These are phyloP conservation scores for Byssothecium circinans DNA, from an alignment of 2,329 filamentous ascomycete species.

Conservation along the genomic window DNA sequence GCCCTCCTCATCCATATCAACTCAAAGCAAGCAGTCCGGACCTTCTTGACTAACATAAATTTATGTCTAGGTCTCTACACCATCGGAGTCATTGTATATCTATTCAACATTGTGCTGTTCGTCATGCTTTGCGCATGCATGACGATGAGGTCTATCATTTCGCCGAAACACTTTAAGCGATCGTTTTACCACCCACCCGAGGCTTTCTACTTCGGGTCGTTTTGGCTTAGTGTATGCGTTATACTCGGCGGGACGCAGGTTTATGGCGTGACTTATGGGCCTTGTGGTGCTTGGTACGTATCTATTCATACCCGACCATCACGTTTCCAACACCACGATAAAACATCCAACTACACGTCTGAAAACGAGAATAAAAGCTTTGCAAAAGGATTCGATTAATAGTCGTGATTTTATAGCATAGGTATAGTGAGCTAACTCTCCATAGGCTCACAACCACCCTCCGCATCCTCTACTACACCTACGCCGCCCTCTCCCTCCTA, in stretches of 20 bases:
- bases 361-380: too few species aligned
- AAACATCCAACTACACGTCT: neutral
- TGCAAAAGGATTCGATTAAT: too few species aligned
- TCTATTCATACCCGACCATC: too few species aligned
- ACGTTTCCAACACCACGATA: too few species aligned
- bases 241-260: conserved; percentile 43
- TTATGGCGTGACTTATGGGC: conserved; percentile 33
- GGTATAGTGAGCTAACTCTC: too few species aligned
- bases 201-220: conserved; percentile 50
- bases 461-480: conserved; percentile 46
- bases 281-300: conserved; percentile 33
- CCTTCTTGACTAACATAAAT: neutral
- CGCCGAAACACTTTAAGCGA: conserved; percentile 43
- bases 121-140: conserved; percentile 24
- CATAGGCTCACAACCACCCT: conserved; percentile 31
- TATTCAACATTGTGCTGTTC: conserved; percentile 53
- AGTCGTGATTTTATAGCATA: too few species aligned
- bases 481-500: conserved; percentile 39
- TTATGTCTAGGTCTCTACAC: conserved; percentile 47
- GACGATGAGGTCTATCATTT: conserved; percentile 45
- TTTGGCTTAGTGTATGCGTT: conserved; percentile 40
- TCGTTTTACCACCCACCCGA: conserved; percentile 53
- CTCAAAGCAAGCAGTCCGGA: too few species aligned
- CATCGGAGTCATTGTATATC: conserved; percentile 54
- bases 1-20: neutral